phyloP scores from a whole-genome alignment of 371 early-diverging fungal species.

The Encephalitozoon intestinalis region DNA sequence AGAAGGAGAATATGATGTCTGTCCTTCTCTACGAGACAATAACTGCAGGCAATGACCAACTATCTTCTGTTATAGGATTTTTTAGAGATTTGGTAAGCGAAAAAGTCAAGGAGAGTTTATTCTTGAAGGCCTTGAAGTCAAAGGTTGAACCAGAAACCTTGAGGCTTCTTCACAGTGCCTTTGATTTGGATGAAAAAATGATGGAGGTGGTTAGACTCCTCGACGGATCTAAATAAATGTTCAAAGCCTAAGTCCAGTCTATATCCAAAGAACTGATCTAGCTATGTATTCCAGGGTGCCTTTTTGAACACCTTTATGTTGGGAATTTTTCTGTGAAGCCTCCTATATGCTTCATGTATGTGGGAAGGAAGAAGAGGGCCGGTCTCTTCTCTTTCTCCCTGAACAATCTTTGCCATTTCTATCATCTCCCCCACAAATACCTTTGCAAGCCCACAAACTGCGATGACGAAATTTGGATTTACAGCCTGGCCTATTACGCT shows the following conservation, averaged over 20 bases:
- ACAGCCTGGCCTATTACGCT: constrained; percentile 68
- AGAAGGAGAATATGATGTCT: constrained; percentile 35
- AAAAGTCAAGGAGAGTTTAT: constrained; percentile 21
- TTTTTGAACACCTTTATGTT: constrained; percentile 49
- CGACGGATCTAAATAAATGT: not conserved
- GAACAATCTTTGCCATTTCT: constrained; percentile 66
- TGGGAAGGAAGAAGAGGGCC: constrained; percentile 69
- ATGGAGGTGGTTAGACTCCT: not conserved
- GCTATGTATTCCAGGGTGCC: constrained; percentile 38
- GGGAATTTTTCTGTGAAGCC: constrained; percentile 65
- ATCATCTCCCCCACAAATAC: constrained; percentile 87
- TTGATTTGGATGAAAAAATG: not conserved
- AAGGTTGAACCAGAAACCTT: not conserved
- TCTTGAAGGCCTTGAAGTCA: constrained; percentile 3
- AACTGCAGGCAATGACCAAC: not conserved
- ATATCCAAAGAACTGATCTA: not conserved
- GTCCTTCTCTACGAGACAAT: constrained; percentile 42
- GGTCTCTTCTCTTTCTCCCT: constrained; percentile 48
- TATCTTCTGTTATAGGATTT: not conserved
- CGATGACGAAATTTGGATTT: constrained; percentile 74
- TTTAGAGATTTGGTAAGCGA: constrained; percentile 20
- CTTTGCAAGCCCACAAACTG: constrained; percentile 80
- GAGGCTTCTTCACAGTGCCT: not conserved
- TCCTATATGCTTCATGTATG: constrained; percentile 75
- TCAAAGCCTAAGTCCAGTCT: not conserved